Conservation (phyloP, 441 rosid genomes). For the Populus hybrid region DNA sequence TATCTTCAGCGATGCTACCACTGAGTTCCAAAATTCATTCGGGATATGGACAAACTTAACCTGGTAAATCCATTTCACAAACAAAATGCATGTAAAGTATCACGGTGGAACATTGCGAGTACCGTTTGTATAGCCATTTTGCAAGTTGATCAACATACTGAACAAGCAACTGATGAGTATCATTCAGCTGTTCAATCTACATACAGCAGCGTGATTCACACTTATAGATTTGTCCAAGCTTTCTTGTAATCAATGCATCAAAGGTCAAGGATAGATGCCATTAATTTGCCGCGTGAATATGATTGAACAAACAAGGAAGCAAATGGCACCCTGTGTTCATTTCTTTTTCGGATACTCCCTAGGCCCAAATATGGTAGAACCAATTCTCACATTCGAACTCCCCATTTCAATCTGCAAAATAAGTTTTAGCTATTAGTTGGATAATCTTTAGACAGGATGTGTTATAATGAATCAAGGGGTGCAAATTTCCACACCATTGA, state of each 20-base stretch:
- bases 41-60: neutral
- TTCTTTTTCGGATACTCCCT: constrained; percentile 79
- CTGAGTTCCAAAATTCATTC: neutral
- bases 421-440: neutral
- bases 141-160: neutral
- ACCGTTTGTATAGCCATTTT: neutral
- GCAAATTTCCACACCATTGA: neutral
- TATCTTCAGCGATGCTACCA: neutral
- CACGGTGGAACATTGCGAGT: neutral
- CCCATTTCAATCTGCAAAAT: constrained; percentile 83
- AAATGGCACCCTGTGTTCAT: constrained; percentile 11
- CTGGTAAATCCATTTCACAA: neutral
- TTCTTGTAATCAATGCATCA: neutral
- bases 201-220: neutral
- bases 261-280: neutral
- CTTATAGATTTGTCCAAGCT: neutral
- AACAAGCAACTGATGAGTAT: no score
- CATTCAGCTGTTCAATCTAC: neutral
- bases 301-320: neutral
- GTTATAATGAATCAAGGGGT: neutral
- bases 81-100: neutral
- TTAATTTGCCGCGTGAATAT: neutral
- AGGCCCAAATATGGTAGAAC: constrained; percentile 87
- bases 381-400: constrained; percentile 87
- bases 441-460: neutral